These are phyloP conservation scores for carrot (Daucus carota) DNA, from an alignment of 129 eudicot species.

Conservation along the genomic window DH1_v3.0 NC_030382.2:55993501-55994000, in stretches of 20 bases:
- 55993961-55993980: background rate
- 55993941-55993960: background rate
- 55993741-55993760: constrained; percentile 93
- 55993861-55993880: background rate
- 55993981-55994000: background rate
- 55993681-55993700: constrained; percentile 53
- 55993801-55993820: background rate
- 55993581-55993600: background rate
- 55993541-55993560: background rate
- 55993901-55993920: background rate
- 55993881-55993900: background rate
- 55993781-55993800: background rate
- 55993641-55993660: background rate
- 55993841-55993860: background rate
- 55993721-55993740: constrained; percentile 80
- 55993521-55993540: background rate
- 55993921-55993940: background rate
- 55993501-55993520: background rate
- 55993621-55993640: background rate
- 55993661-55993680: background rate
- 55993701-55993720: constrained; percentile 91
- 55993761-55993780: constrained; percentile 45
- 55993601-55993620: background rate
- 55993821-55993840: background rate
- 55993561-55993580: background rate